Evolutionary conservation across 495 filamentous ascomycete species (phyloP).

Genomic region (Cercophora scortea): DNA sequence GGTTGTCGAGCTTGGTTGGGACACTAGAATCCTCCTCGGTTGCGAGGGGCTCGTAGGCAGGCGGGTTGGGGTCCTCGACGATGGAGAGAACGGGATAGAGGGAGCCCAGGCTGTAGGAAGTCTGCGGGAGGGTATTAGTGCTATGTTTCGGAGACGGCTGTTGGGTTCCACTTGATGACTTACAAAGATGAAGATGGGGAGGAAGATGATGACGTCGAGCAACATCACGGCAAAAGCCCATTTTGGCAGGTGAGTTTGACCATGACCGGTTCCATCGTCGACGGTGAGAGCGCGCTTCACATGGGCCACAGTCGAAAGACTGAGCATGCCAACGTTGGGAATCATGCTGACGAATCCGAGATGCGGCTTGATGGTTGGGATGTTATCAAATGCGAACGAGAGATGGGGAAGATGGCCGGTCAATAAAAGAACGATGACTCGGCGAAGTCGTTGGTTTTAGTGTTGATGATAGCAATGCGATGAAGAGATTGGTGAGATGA

Average conservation of each 20-base stretch:
- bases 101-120: conserved; percentile 30
- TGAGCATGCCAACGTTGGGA: background rate
- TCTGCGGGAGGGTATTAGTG: conserved; percentile 12
- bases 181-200: conserved; percentile 31
- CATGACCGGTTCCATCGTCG: conserved; percentile 1
- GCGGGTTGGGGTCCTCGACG: conserved; percentile 42
- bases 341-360: background rate
- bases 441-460: no score
- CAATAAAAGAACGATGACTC: background rate
- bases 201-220: conserved; percentile 27
- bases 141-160: background rate
- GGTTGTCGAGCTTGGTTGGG: background rate
- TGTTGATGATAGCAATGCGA: background rate
- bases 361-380: no score
- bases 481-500: background rate
- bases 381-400: background rate
- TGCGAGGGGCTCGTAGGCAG: conserved; percentile 33
- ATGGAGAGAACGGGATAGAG: conserved; percentile 39
- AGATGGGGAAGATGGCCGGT: background rate
- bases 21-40: conserved; percentile 7
- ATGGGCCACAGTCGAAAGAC: no score
- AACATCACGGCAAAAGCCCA: conserved; percentile 8
- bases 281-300: background rate
- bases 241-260: conserved; percentile 4
- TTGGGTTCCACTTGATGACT: conserved; percentile 3